These are phyloP conservation scores for Colletotrichum musae DNA, from an alignment of 2,329 filamentous ascomycete species.

Conservation along the genomic window DNA sequence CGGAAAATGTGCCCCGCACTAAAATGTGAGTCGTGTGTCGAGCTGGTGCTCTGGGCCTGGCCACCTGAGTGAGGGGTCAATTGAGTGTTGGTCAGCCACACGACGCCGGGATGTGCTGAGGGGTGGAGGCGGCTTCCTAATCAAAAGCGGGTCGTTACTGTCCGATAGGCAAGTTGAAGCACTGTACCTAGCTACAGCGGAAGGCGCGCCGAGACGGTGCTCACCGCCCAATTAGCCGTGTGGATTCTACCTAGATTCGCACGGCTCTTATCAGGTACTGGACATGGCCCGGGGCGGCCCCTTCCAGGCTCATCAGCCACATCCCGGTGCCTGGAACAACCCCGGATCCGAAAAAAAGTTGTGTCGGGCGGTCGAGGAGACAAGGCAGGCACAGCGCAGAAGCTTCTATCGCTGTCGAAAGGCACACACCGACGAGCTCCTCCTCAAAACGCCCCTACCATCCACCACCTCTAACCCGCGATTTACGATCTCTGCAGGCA, in stretches of 20 bases:
- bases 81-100: slow-evolving; percentile 33
- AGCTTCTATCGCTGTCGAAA: slow-evolving; percentile 43
- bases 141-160: neutral
- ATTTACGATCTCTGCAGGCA: slow-evolving; percentile 30
- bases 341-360: slow-evolving; percentile 43
- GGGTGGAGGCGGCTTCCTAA: neutral
- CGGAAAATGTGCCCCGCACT: slow-evolving; percentile 42
- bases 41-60: slow-evolving; percentile 32
- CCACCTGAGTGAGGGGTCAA: slow-evolving; percentile 37
- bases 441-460: slow-evolving; percentile 18
- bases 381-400: slow-evolving; percentile 40
- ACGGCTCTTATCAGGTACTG: slow-evolving; percentile 10
- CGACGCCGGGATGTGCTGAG: neutral
- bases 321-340: slow-evolving; percentile 42
- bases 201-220: too few species aligned
- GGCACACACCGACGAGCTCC: slow-evolving; percentile 37
- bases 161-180: neutral
- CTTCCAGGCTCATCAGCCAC: slow-evolving; percentile 32
- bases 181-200: neutral
- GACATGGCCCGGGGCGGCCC: too few species aligned
- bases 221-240: too few species aligned
- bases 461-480: slow-evolving; percentile 37
- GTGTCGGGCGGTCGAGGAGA: slow-evolving; percentile 28
- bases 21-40: slow-evolving; percentile 38
- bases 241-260: fast-evolving